A percentile compares a stretch with the other conserved stretches of the same genome.
Conservation (phyloP, 1,284 basidiomycete genomes). For the Cutaneotrichosporon spelunceum region DNA sequence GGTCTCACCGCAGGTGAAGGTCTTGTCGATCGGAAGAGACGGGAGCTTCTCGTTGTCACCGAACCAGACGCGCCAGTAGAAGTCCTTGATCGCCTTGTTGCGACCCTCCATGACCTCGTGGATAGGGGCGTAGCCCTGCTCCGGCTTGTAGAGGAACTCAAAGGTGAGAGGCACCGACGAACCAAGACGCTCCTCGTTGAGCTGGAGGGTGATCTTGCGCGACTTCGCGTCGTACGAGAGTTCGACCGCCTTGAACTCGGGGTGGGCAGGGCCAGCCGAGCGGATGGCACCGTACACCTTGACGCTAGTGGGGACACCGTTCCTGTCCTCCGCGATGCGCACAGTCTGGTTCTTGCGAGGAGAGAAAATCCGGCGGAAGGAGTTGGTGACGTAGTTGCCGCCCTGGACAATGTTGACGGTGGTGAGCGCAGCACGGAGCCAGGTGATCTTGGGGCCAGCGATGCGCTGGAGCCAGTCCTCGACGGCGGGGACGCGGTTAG, state of each 20-base stretch:
- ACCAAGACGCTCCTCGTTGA: slow-evolving; percentile 80
- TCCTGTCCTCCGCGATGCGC: slow-evolving; percentile 57
- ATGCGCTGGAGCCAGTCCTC: slow-evolving; percentile 79
- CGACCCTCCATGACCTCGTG: slow-evolving; percentile 83
- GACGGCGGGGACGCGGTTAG: slow-evolving; percentile 59
- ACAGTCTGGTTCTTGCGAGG: slow-evolving; percentile 78
- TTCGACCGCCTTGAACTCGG: slow-evolving; percentile 84
- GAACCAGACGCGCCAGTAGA: slow-evolving; percentile 97
- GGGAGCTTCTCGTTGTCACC: slow-evolving; percentile 75
- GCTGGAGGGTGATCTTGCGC: slow-evolving; percentile 64
- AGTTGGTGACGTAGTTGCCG: slow-evolving; percentile 78
- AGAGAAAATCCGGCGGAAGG: slow-evolving; percentile 78
- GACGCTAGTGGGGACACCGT: slow-evolving; percentile 56
- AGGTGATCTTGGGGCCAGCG: slow-evolving; percentile 74
- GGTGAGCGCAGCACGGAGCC: slow-evolving; percentile 82
- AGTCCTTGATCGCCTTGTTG: slow-evolving; percentile 89
- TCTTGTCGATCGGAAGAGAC: slow-evolving; percentile 66
- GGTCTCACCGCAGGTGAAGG: slow-evolving; percentile 78
- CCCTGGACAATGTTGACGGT: slow-evolving; percentile 83
- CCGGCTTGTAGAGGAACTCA: slow-evolving; percentile 81
- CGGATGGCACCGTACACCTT: slow-evolving; percentile 73
- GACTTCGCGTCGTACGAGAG: slow-evolving; percentile 61
- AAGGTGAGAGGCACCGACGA: slow-evolving; percentile 76
- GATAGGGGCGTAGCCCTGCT: slow-evolving; percentile 85
- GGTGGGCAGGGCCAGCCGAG: slow-evolving; percentile 62